These are phyloP conservation scores for Lactarius indigo DNA, from an alignment of 768 basidiomycete species.

Conservation along the genomic window DNA sequence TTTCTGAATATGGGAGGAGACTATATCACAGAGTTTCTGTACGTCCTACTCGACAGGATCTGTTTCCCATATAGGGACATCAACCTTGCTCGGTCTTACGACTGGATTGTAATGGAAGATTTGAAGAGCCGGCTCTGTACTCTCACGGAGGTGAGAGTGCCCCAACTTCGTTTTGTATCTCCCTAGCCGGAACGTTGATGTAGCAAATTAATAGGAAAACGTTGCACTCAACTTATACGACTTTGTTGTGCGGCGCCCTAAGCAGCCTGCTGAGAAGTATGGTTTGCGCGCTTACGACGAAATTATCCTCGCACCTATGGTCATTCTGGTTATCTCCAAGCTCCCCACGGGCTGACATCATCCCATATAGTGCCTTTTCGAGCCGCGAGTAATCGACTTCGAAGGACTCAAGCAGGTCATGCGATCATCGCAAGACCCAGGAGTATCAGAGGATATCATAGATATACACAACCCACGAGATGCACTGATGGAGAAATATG, in stretches of 20 bases:
- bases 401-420: slow-evolving; percentile 62
- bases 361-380: slow-evolving; percentile 73
- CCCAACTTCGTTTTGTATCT: background rate
- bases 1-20: slow-evolving; percentile 87
- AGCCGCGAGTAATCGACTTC: slow-evolving; percentile 90
- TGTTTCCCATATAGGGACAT: slow-evolving; percentile 86
- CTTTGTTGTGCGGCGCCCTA: slow-evolving; percentile 78
- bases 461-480: slow-evolving; percentile 34
- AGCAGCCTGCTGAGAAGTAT: slow-evolving; percentile 79
- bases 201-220: slow-evolving; percentile 54
- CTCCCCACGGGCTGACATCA: background rate
- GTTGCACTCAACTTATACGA: slow-evolving; percentile 90
- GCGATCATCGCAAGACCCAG: slow-evolving; percentile 46
- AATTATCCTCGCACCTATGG: slow-evolving; percentile 92
- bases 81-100: slow-evolving; percentile 71
- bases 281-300: slow-evolving; percentile 92
- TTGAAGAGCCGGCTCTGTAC: slow-evolving; percentile 84
- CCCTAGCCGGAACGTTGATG: background rate
- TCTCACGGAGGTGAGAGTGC: slow-evolving; percentile 68
- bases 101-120: slow-evolving; percentile 91
- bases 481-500: slow-evolving; percentile 37
- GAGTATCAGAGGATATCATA: slow-evolving; percentile 72
- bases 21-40: slow-evolving; percentile 89
- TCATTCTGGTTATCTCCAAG: slow-evolving; percentile 34
- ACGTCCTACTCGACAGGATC: slow-evolving; percentile 72